Evolutionary conservation across 208 protist genomes (phyloP).

Genomic region (Phytomonas serpens): DNA sequence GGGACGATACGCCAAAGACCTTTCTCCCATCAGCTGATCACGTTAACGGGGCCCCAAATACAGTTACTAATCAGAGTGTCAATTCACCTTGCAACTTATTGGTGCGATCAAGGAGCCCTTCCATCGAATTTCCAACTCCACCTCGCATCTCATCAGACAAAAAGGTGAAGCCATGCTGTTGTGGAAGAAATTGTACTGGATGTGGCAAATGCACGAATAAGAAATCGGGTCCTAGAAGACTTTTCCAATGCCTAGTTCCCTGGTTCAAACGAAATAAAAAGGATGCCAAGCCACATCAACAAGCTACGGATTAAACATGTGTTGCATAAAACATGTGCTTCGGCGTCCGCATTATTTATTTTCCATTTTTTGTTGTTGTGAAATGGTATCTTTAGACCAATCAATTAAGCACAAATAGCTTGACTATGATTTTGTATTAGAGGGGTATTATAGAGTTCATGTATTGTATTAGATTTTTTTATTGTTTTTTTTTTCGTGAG

Average conservation of each 20-base stretch:
- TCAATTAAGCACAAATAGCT: neutral
- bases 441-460: neutral
- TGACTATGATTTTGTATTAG: neutral
- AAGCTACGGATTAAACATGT: neutral
- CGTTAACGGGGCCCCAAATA: neutral
- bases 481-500: neutral
- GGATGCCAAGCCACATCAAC: neutral
- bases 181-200: neutral
- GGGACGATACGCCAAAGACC: neutral
- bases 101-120: neutral
- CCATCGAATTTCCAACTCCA: neutral
- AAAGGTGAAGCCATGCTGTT: neutral
- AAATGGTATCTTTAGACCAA: neutral
- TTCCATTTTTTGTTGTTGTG: neutral
- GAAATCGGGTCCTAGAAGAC: neutral
- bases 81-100: neutral
- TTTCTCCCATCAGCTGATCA: neutral
- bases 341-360: neutral
- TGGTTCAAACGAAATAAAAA: conserved; percentile 1
- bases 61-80: neutral
- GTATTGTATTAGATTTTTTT: neutral
- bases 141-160: neutral
- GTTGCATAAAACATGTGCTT: neutral
- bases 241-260: neutral
- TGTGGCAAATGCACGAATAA: neutral